Conservation (phyloP, 2,329 filamentous ascomycete species). For the Arthrinium phaeospermum region DNA sequence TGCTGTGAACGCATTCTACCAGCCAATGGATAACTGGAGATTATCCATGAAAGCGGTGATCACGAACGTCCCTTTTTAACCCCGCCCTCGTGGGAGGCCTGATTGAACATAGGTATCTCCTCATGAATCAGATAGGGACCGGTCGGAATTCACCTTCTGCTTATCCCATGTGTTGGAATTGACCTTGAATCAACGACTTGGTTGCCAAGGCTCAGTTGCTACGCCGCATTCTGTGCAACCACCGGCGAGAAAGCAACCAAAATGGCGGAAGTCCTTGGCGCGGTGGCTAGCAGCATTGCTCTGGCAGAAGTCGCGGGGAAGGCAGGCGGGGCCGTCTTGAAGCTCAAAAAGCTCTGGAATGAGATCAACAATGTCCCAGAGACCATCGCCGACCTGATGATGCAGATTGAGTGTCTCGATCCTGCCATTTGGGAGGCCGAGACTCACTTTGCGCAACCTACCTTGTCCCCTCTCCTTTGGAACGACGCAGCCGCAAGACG, state of each 20-base stretch:
- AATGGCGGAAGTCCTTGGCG: constrained; percentile 35
- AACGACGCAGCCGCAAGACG: constrained; percentile 24
- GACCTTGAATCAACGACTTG: not conserved
- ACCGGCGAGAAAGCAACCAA: not conserved
- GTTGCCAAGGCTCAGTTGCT: not conserved
- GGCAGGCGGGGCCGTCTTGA: constrained; percentile 31
- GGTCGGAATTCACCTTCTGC: too few species aligned
- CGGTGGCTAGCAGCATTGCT: constrained; percentile 34
- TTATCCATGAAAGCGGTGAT: not conserved
- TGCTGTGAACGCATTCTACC: too few species aligned
- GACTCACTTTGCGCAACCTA: constrained; percentile 22
- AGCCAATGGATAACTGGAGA: not conserved
- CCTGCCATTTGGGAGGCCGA: constrained; percentile 32
- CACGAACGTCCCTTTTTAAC: not conserved
- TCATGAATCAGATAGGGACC: not conserved
- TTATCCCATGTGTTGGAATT: not conserved
- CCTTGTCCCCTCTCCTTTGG: constrained; percentile 25
- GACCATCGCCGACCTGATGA: constrained; percentile 31
- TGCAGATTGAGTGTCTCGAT: constrained; percentile 35
- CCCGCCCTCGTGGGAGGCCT: too few species aligned
- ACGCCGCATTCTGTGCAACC: too few species aligned
- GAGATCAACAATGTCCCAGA: constrained; percentile 35
- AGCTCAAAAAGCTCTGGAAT: constrained; percentile 34
- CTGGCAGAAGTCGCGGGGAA: constrained; percentile 31
- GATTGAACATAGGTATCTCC: not conserved